Conservation (phyloP, 148 eudicot species). For the Silene uniflora region DNA sequence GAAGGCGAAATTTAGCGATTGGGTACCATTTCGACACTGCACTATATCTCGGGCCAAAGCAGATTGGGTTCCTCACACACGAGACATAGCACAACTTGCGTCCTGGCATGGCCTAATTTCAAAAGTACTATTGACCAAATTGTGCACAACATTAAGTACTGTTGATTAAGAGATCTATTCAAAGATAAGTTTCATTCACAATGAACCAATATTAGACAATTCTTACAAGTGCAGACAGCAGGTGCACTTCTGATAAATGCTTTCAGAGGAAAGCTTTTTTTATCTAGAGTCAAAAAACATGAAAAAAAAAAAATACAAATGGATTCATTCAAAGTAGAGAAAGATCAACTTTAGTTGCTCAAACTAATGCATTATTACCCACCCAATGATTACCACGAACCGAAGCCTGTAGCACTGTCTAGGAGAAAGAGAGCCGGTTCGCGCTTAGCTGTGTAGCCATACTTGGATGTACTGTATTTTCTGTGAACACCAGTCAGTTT, state of each 20-base stretch:
- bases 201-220: conserved; percentile 1
- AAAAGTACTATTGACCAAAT: too few species aligned
- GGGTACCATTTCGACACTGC: too few species aligned
- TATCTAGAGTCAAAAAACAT: not conserved
- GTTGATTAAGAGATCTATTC: not conserved
- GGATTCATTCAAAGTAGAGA: conserved; percentile 15
- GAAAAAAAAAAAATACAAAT: not conserved
- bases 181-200: conserved; percentile 8
- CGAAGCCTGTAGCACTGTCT: conserved; percentile 24
- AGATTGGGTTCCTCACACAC: too few species aligned
- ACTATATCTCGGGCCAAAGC: too few species aligned
- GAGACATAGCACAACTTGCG: too few species aligned
- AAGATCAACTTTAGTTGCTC: conserved; percentile 47
- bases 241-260: conserved; percentile 1
- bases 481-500: conserved; percentile 70
- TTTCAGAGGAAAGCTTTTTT: conserved; percentile 21
- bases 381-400: conserved; percentile 16
- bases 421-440: conserved; percentile 70
- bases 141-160: not conserved
- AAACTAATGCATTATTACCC: not conserved
- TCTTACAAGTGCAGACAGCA: not conserved
- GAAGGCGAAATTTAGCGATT: too few species aligned
- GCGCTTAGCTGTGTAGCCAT: conserved; percentile 56
- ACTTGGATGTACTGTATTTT: conserved; percentile 69
- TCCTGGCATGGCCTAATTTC: not conserved